Percentiles rank a stretch among this genome's conserved stretches.
These are phyloP conservation scores for Leccinum variicolor DNA, from an alignment of 768 basidiomycete genomes.

Conservation along the genomic window DNA sequence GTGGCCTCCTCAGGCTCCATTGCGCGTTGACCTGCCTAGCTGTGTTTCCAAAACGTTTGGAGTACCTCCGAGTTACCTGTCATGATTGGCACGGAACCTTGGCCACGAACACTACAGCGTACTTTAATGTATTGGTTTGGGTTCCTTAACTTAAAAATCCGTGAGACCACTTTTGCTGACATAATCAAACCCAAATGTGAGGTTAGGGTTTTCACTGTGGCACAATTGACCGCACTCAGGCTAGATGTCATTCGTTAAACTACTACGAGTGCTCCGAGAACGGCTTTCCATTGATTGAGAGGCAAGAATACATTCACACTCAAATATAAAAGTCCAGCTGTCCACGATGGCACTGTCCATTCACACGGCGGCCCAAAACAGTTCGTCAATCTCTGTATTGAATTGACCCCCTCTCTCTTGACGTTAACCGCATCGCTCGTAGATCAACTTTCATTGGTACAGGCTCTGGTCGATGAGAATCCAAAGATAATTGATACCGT, in stretches of 20 bases:
- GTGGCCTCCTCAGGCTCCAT: not conserved
- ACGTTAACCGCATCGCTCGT: not conserved
- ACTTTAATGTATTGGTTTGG: not conserved
- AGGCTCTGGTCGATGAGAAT: slow-evolving; percentile 60
- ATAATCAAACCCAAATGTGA: slow-evolving; percentile 12
- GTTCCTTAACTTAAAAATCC: not conserved
- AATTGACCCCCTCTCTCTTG: not conserved
- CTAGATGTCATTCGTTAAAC: no score
- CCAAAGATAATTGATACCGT: slow-evolving; percentile 55
- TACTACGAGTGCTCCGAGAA: no score
- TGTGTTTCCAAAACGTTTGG: not conserved
- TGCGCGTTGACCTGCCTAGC: not conserved
- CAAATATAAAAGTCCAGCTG: not conserved
- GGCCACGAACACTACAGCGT: not conserved
- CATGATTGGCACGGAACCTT: not conserved
- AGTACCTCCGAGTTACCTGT: not conserved
- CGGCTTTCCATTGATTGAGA: not conserved
- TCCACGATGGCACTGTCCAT: slow-evolving; percentile 42
- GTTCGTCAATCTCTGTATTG: slow-evolving; percentile 29
- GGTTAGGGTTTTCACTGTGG: slow-evolving; percentile 22
- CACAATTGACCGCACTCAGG: not conserved
- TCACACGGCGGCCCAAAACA: slow-evolving; percentile 69
- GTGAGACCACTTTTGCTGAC: not conserved
- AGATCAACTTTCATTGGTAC: slow-evolving; percentile 75
- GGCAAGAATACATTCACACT: not conserved